Evolutionary conservation across 768 basidiomycete genomes (phyloP).

Genomic region (Albatrellus ellisii): DNA sequence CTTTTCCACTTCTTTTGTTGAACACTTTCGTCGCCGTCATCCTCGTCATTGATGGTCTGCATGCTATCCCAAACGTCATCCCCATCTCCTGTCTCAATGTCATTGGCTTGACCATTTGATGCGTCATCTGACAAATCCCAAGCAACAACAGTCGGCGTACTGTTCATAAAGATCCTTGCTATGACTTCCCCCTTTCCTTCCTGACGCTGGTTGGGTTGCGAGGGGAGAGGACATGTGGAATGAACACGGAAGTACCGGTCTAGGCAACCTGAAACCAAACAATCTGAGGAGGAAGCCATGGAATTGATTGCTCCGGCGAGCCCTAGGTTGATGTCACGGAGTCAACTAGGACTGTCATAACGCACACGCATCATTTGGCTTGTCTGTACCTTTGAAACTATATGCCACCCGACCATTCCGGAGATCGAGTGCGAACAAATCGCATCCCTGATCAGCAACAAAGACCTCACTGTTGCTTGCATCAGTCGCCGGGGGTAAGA

Average conservation of each 20-base stretch:
- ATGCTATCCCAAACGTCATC: slow-evolving; percentile 53
- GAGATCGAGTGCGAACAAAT: slow-evolving; percentile 52
- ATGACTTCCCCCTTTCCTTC: slow-evolving; percentile 47
- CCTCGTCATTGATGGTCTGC: slow-evolving; percentile 34
- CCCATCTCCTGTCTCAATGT: slow-evolving; percentile 16
- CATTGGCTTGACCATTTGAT: neutral
- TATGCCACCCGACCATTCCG: slow-evolving; percentile 54
- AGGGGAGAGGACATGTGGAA: slow-evolving; percentile 40
- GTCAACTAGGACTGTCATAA: neutral
- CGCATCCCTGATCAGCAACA: slow-evolving; percentile 49
- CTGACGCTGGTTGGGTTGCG: slow-evolving; percentile 32
- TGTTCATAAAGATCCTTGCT: slow-evolving; percentile 51
- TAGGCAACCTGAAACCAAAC: slow-evolving; percentile 47
- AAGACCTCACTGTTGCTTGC: slow-evolving; percentile 46
- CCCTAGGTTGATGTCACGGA: slow-evolving; percentile 26
- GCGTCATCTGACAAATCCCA: slow-evolving; percentile 36
- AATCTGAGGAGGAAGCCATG: slow-evolving; percentile 38
- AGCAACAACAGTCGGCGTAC: slow-evolving; percentile 44
- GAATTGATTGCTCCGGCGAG: slow-evolving; percentile 60
- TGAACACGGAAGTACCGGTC: slow-evolving; percentile 67
- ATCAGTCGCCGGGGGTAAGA: neutral
- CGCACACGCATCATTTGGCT: neutral
- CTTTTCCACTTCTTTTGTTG: slow-evolving; percentile 8
- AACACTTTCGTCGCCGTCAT: slow-evolving; percentile 16
- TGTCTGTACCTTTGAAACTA: slow-evolving; percentile 46